phyloP scores from a whole-genome alignment of 495 filamentous ascomycete genomes.

The Penicillium egyptiacum region DNA sequence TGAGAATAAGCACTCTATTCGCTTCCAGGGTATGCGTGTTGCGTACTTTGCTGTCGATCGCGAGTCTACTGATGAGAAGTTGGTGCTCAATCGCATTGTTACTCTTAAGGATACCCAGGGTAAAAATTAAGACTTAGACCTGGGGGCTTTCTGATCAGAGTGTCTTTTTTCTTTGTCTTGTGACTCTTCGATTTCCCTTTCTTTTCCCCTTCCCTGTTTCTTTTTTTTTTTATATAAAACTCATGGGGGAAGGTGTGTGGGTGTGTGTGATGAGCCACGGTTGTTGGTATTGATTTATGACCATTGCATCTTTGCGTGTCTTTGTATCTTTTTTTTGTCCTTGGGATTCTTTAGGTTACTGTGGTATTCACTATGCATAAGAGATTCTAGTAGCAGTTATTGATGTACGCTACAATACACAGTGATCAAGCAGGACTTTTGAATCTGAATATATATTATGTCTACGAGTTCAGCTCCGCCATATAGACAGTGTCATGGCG shows the following conservation, averaged over 20 bases:
- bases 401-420: constrained; percentile 4
- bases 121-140: constrained; percentile 21
- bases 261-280: constrained; percentile 11
- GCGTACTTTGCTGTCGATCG: constrained; percentile 83
- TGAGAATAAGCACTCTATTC: constrained; percentile 59
- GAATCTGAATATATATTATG: not conserved
- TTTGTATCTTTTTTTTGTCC: constrained; percentile 9
- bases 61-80: constrained; percentile 70
- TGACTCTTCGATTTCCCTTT: not conserved
- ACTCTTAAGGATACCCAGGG: constrained; percentile 71
- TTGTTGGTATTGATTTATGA: constrained; percentile 22
- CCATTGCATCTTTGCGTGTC: constrained; percentile 18
- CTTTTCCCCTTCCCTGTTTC: not conserved
- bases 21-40: constrained; percentile 91
- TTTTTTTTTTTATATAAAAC: not conserved
- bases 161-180: not conserved
- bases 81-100: constrained; percentile 91
- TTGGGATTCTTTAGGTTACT: not conserved
- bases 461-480: not conserved
- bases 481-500: not conserved
- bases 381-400: not conserved
- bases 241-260: constrained; percentile 1
- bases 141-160: not conserved
- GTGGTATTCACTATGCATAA: not conserved
- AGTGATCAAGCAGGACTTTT: not conserved